Conservation (phyloP, 2,329 filamentous ascomycete species). For the Colletotrichum sp. region DNA sequence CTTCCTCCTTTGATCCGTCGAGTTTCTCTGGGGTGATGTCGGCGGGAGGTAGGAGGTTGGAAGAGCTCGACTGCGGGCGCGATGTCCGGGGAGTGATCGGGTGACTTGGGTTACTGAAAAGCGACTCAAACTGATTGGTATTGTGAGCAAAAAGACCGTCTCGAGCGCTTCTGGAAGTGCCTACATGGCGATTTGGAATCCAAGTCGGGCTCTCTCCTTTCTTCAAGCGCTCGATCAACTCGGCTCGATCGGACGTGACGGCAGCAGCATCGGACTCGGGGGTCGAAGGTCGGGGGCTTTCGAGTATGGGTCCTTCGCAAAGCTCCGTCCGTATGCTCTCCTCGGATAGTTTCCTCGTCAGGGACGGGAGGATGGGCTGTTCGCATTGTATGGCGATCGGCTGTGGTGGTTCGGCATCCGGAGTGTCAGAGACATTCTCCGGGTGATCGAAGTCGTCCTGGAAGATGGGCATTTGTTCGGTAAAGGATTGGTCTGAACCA, state of each 20-base stretch:
- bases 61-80: conserved; percentile 38
- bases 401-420: not conserved
- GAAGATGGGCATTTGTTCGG: conserved; percentile 58
- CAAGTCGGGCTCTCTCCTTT: conserved; percentile 77
- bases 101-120: conserved; percentile 38
- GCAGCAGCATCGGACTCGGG: conserved; percentile 32
- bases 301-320: conserved; percentile 61
- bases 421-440: conserved; percentile 20
- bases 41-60: conserved; percentile 48
- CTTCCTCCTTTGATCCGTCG: conserved; percentile 28
- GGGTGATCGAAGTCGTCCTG: conserved; percentile 53
- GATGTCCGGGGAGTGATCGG: conserved; percentile 41
- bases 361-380: not conserved
- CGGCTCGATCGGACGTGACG: conserved; percentile 68
- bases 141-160: not conserved
- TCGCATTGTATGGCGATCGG: not conserved
- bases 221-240: conserved; percentile 86
- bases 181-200: conserved; percentile 69
- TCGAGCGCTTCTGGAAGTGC: conserved; percentile 21
- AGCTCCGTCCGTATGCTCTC: conserved; percentile 67
- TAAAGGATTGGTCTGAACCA: conserved; percentile 30
- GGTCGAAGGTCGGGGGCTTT: conserved; percentile 38
- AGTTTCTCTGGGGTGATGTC: conserved; percentile 53
- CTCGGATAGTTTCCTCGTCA: conserved; percentile 53
- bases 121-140: conserved; percentile 34